Base-by-base conservation (phyloP, 2,329 filamentous ascomycete genomes). In the Dothidotthia symphoricarpi region DNA sequence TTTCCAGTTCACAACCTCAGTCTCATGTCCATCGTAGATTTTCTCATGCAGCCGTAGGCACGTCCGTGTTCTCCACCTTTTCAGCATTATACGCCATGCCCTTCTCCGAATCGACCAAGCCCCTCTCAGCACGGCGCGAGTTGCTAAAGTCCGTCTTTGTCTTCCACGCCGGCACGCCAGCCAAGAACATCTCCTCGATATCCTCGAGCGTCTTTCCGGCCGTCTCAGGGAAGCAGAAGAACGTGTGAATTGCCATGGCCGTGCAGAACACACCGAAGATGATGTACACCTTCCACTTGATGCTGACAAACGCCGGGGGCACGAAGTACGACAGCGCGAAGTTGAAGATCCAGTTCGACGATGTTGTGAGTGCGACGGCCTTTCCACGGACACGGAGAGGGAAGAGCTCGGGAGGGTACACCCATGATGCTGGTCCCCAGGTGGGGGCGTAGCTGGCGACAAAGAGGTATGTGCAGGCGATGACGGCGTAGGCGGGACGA, bases 181-280 rank as follows among this genome's bases (percentile, higher is more conserved):
- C 55, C 32, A 69, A 73, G 60, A 90, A 90, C 47, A 89, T 82
- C 11, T 79, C 78, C 49, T 86, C 84, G 63, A 88, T 82, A 59
- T 90, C 85, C 58, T 90, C 86, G 1, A 90, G 77, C 0, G 83
- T 85, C 66, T 81, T 86, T 10, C 84, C 84, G 26, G 81, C 78
- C 0, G 85, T 88, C 66, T 88, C 78, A 0, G 83, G 83, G 51
- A 80, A 81, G 12, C 75, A 13, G 47, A 89, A 72, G 61, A 79
- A 78, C 57, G 86, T 81, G 61, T 88, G 84, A 34, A 88, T 61
- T 27, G 81, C 81, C 54, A 85, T 85, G 5, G 74, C 73, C 1
- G 75, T 75, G 59, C 85, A 86, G 71, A 88, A 88, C 12, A 81
- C 75, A 10, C 76, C 86, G 57, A 91, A 91, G 47, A 91, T 74